These are phyloP conservation scores for Gnetum montanum DNA, from an alignment of 75 land plant species.

Conservation along the genomic window DNA sequence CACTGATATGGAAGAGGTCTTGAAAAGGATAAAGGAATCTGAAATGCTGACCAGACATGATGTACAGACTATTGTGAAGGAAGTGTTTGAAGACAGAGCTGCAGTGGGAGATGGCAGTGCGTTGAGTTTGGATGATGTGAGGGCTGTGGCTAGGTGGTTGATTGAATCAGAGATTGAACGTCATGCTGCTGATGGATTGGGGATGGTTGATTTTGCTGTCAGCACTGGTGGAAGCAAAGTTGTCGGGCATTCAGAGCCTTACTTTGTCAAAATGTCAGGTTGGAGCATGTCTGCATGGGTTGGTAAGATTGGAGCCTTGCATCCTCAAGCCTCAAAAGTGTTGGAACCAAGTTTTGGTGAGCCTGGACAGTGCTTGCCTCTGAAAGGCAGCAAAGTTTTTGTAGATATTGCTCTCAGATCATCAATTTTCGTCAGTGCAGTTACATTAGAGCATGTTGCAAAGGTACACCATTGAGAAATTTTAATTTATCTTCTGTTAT, in stretches of 20 bases:
- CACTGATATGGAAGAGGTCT: slow-evolving; percentile 24
- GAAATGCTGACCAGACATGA: slow-evolving; percentile 45
- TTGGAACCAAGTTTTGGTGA: slow-evolving; percentile 96
- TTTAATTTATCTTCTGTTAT: too few relatives aligned
- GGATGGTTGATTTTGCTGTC: slow-evolving; percentile 84
- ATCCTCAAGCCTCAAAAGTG: slow-evolving; percentile 51
- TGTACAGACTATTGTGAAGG: slow-evolving; percentile 35
- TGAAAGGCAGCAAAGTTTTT: slow-evolving; percentile 79
- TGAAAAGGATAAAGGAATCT: slow-evolving; percentile 23
- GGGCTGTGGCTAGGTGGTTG: slow-evolving; percentile 52
- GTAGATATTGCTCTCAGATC: slow-evolving; percentile 73
- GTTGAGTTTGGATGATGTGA: slow-evolving; percentile 62
- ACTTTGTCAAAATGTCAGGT: slow-evolving; percentile 13
- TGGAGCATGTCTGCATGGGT: slow-evolving; percentile 3
- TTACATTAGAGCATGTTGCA: slow-evolving; percentile 92
- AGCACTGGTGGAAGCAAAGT: slow-evolving; percentile 73
- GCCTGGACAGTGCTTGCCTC: slow-evolving; percentile 89
- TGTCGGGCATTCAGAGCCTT: slow-evolving; percentile 71
- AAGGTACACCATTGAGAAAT: slow-evolving; percentile 70
- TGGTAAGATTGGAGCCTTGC: slow-evolving; percentile 14
- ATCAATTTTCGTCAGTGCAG: slow-evolving; percentile 66
- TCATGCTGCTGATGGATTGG: slow-evolving; percentile 97
- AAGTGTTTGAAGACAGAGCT: slow-evolving; percentile 29
- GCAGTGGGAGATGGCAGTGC: slow-evolving; percentile 17
- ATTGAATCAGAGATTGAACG: slow-evolving; percentile 70